Evolutionary conservation across 495 filamentous ascomycete species (phyloP).

Genomic region (Penicillium roqueforti): DNA sequence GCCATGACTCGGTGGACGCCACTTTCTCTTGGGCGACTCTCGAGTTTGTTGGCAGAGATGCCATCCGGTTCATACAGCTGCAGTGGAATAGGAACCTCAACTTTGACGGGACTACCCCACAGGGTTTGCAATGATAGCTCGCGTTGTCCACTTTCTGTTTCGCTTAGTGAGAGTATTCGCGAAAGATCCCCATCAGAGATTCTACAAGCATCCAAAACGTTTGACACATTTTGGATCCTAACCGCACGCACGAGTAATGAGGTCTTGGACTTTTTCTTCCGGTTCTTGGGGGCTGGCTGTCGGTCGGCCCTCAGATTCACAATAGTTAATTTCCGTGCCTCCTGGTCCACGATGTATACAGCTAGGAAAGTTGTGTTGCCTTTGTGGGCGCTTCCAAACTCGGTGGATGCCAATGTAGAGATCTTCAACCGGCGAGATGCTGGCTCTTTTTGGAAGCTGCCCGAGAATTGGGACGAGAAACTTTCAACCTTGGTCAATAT

Average conservation of each 20-base stretch:
- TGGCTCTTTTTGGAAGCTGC: slow-evolving; percentile 48
- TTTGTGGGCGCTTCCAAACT: slow-evolving; percentile 30
- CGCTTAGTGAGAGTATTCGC: slow-evolving; percentile 66
- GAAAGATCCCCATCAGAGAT: slow-evolving; percentile 64
- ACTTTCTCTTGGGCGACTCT: slow-evolving; percentile 43
- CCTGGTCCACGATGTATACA: slow-evolving; percentile 63
- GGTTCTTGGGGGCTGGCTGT: slow-evolving; percentile 30
- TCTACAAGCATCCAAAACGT: slow-evolving; percentile 71
- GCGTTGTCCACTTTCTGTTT: slow-evolving; percentile 55
- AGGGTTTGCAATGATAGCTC: slow-evolving; percentile 70
- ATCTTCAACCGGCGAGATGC: slow-evolving; percentile 51
- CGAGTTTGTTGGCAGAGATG: slow-evolving; percentile 30
- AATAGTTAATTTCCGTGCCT: slow-evolving; percentile 63
- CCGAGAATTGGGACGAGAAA: slow-evolving; percentile 58
- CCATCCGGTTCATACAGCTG: slow-evolving; percentile 43
- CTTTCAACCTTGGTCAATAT: slow-evolving; percentile 68
- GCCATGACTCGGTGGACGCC: slow-evolving; percentile 51
- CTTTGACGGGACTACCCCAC: slow-evolving; percentile 60
- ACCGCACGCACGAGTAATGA: slow-evolving; percentile 40
- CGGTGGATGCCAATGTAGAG: slow-evolving; percentile 60
- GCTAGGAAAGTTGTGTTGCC: slow-evolving; percentile 47
- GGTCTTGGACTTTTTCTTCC: slow-evolving; percentile 28
- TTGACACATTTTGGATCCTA: slow-evolving; percentile 40
- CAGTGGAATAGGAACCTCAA: slow-evolving; percentile 50
- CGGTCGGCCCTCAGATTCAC: slow-evolving; percentile 52